Evolutionary conservation across 495 filamentous ascomycete species (phyloP), one percentile per base, ranked within the genome.

Genomic region (Rostrohypoxylon terebratum): DNA sequence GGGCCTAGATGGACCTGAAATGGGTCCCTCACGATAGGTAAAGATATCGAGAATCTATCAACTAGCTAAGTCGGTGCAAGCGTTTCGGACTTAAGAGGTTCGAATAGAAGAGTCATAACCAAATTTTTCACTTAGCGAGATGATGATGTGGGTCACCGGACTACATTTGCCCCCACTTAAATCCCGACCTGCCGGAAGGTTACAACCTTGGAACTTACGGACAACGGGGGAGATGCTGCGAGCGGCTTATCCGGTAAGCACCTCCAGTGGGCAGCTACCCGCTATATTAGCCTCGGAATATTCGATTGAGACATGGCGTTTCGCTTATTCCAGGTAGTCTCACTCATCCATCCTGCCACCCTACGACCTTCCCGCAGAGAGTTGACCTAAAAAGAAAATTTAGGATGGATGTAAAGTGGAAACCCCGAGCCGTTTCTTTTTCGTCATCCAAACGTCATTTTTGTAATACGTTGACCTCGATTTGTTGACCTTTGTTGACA

Each of bases 371-470:
- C n/a, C 8, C 2, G 5, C 23, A 14, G 25, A 25, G 18, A 20
- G 6, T 34, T 48, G 11, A 5, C 50, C 38, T 16, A 18, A 42
- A 69, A 8, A 6, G 36, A 14, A 14, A 28, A 28, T 13, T 18
- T 62, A 65, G 21, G 50, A 62, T 16, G 20, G 28, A 23, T 8
- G 28, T 53, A 48, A 61, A 71, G 69, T 66, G 69, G 69, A 58
- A 42, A 67, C 63, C 1, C 20, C 58, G 28, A 36, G 14, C 65
- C 71, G 71, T 61, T 28, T 71, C 66, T 67, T 74, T 74, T 74
- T 74, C 71, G 71, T 74, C 58, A 70, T 23, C 28, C 47, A 1
- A 6, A 74, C 58, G 67, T 74, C 57, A 58, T 60, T 59, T 2
- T 28, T 28, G 28, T 28, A 28, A 28, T 28, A 28, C 31, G n/a